Evolutionary conservation across 441 rosid genomes (phyloP).

Genomic region (Adansonia rubrostipa): DNA sequence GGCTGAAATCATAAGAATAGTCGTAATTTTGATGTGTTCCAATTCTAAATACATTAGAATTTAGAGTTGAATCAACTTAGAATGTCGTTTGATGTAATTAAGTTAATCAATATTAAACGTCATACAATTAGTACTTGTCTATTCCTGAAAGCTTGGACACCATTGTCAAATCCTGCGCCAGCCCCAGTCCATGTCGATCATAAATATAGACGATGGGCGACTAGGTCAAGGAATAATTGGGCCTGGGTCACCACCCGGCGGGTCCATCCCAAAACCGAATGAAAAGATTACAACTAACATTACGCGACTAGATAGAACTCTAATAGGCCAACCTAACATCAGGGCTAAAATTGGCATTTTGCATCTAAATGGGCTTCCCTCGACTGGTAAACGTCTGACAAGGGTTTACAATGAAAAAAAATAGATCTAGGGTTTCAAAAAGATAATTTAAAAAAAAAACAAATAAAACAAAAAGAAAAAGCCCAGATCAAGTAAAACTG

Average conservation of each 20-base stretch:
- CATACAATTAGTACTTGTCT: too few species aligned
- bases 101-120: background rate
- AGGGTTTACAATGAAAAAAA: background rate
- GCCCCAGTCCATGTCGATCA: background rate
- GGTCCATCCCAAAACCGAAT: background rate
- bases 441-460: slow-evolving; percentile 4
- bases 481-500: slow-evolving; percentile 30
- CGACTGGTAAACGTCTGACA: background rate
- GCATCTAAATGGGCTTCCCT: background rate
- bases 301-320: background rate
- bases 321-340: background rate
- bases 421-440: slow-evolving; percentile 14
- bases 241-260: background rate
- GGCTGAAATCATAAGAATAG: background rate
- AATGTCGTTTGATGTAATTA: background rate
- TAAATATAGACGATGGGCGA: background rate
- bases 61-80: background rate
- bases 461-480: background rate
- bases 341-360: slow-evolving; percentile 26
- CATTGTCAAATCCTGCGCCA: too few species aligned
- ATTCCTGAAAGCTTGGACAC: too few species aligned
- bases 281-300: background rate
- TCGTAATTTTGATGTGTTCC: background rate
- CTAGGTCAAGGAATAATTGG: background rate
- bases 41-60: background rate